Percentiles rank a stretch among this genome's conserved stretches.
phyloP scores from a whole-genome alignment of 306 rosid species.

The Oemleria cerasiformis region DNA sequence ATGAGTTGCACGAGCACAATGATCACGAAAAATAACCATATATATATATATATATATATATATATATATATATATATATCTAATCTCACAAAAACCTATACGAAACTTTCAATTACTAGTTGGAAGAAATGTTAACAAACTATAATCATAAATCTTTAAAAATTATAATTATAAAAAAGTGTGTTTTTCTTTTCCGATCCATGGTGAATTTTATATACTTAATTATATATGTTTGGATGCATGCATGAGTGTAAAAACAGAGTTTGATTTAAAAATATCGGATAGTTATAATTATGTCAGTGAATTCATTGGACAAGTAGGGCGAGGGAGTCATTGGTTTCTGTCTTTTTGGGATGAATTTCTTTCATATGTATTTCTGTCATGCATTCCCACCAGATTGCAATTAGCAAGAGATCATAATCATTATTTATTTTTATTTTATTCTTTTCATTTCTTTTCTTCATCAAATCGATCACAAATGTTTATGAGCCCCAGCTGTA shows the following conservation, averaged over 20 bases:
- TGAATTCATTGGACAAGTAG: constrained; percentile 49
- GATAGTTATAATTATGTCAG: constrained; percentile 31
- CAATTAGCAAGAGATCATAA: constrained; percentile 27
- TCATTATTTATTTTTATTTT: constrained; percentile 1
- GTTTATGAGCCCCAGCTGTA: constrained; percentile 17
- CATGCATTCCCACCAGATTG: constrained; percentile 26
- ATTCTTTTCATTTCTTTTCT: neutral
- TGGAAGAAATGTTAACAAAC: neutral
- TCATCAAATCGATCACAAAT: neutral
- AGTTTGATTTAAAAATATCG: constrained; percentile 13
- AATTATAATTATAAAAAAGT: neutral
- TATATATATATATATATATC: too few species aligned
- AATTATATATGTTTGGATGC: neutral
- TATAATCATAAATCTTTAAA: too few species aligned
- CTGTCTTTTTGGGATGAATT: constrained; percentile 40
- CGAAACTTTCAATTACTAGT: too few species aligned
- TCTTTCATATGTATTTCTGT: constrained; percentile 3
- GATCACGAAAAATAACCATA: too few species aligned
- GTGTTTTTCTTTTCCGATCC: too few species aligned
- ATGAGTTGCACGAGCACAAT: too few species aligned
- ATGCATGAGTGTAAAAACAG: neutral
- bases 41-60: too few species aligned
- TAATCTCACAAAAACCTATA: too few species aligned
- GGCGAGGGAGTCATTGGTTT: constrained; percentile 50
- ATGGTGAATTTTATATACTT: neutral